Evolutionary conservation across 257 asterid genomes (phyloP).

Genomic region (Ophiorrhiza pumila): DNA sequence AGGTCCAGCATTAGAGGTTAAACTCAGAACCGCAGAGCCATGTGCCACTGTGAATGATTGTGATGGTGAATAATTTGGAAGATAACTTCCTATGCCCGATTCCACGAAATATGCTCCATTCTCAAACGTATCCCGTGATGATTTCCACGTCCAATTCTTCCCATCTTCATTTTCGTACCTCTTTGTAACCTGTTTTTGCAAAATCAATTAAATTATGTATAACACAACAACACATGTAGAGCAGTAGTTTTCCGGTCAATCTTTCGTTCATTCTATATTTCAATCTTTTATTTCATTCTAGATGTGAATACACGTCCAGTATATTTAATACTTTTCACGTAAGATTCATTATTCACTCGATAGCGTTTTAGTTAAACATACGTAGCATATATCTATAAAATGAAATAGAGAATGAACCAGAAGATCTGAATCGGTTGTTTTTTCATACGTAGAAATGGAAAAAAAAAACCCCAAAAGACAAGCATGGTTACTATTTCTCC

Average conservation of each 20-base stretch:
- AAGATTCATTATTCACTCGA: no score
- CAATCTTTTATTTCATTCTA: no score
- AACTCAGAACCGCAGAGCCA: neutral
- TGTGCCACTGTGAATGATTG: conserved; percentile 10
- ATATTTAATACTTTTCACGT: no score
- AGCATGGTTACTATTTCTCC: neutral
- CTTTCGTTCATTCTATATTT: neutral
- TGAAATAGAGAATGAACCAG: no score
- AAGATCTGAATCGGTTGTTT: no score
- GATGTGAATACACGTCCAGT: no score
- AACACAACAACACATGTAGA: neutral
- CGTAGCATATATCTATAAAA: no score
- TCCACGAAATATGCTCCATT: conserved; percentile 14
- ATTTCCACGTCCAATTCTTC: conserved; percentile 24
- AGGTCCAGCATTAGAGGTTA: conserved; percentile 2
- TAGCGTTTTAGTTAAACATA: no score
- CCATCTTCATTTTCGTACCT: neutral
- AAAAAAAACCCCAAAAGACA: no score
- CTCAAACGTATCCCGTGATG: conserved; percentile 1
- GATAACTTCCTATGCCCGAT: conserved; percentile 10
- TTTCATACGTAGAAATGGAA: no score
- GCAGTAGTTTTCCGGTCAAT: no score
- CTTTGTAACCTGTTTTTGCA: conserved; percentile 4
- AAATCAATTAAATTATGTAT: neutral
- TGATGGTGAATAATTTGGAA: conserved; percentile 11